Base-by-base conservation (phyloP, 352 stramenopile genomes). In the Pythium grandisporangium region DNA sequence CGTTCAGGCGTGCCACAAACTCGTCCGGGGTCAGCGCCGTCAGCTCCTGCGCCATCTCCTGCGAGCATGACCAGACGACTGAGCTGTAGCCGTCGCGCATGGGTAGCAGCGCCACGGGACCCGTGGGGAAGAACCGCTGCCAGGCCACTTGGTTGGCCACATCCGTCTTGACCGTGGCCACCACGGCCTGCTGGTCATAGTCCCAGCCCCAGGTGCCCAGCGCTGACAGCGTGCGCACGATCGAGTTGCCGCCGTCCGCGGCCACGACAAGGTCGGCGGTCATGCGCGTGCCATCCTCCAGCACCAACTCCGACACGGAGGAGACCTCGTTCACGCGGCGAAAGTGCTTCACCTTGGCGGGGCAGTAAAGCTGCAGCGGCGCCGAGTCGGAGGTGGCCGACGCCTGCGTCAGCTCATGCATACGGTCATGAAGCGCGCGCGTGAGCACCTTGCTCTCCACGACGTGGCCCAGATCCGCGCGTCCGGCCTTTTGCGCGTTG, bases 151-250 rank as follows among this genome's bases (percentile, higher is more conserved):
- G 58, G 51, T 84, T 85, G 19, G 67, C 53, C n/a, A 58, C 43
- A 47, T 85, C 76, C 3, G 74, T 93, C 68, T 89, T 92, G 47
- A 96, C 79, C 10, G 84, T 96, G 4, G 78, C 77, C n/a, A 97
- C 88, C 16, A 96, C 71, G 0, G 84, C 88, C 40, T 93, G 69
- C 51, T 97, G 88, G 55, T 93, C 84, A 60, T 97, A 97, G 48
- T 90, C 76, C 84, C 84, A 96, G 35, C 84, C 88, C 76, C 80
- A 97, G 4, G 80, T 93, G 45, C 75, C 71, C 14, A 97, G 65
- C 6, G 77, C 82, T 42, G 82, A 80, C 30, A 95, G 62, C 51
- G 71, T 78, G 37, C 84, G 81, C 36, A 92, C 70, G 55, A 92
- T 84, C 51, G 85, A 96, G 57, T 89, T 86, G 45, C 75, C 83